A percentile compares a stretch with the other conserved stretches of the same genome.
These are phyloP conservation scores for Bidens hawaiensis DNA, from an alignment of 140 eudicot genomes.

Conservation along the genomic window DNA sequence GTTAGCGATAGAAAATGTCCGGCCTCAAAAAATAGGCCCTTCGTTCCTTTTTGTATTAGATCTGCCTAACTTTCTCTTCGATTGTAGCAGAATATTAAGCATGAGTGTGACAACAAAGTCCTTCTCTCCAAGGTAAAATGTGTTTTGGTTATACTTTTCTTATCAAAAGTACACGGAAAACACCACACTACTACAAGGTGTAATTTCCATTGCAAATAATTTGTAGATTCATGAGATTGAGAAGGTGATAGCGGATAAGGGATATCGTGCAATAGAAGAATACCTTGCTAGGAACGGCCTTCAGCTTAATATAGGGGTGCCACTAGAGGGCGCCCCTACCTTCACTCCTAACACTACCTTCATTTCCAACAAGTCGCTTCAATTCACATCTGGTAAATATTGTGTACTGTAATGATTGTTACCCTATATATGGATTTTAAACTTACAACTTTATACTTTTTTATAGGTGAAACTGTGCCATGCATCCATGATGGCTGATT, in stretches of 20 bases:
- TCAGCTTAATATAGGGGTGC: conserved; percentile 57
- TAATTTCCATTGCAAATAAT: too few relatives aligned
- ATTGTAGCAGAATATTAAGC: conserved; percentile 51
- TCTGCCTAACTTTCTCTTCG: neutral
- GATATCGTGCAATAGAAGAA: conserved; percentile 42
- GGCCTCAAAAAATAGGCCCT: too few relatives aligned
- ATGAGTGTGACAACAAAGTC: conserved; percentile 63
- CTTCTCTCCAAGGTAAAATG: conserved; percentile 62
- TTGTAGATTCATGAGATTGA: too few relatives aligned
- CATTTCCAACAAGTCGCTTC: conserved; percentile 51
- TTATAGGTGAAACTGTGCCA: too few relatives aligned
- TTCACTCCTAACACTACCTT: conserved; percentile 1
- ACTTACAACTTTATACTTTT: too few relatives aligned
- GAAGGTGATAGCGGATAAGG: conserved; percentile 30
- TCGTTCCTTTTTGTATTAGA: too few relatives aligned
- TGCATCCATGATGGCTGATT: too few relatives aligned
- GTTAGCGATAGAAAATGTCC: too few relatives aligned
- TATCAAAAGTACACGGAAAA: neutral
- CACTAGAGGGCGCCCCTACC: conserved; percentile 18
- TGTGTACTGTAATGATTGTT: too few relatives aligned
- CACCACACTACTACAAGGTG: too few relatives aligned
- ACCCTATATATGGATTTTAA: too few relatives aligned
- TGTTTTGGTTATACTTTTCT: neutral
- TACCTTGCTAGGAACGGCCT: conserved; percentile 55
- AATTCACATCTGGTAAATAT: conserved; percentile 50